Evolutionary conservation across 352 stramenopile genomes (phyloP).

Genomic region (Phytophthora litchii): DNA sequence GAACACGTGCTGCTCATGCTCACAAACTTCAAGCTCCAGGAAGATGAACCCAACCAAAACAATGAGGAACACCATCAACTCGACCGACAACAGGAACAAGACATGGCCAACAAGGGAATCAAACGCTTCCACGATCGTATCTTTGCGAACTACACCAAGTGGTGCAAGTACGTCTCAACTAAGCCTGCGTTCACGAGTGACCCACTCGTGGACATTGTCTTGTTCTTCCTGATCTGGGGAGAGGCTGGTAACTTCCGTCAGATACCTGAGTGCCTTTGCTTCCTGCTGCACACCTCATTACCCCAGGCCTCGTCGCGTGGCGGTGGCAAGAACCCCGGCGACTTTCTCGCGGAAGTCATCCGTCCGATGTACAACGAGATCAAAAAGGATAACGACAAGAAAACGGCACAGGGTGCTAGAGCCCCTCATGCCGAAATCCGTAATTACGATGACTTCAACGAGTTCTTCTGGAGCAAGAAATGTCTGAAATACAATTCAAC

Average conservation of each 20-base stretch:
- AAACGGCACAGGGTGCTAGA: slow-evolving; percentile 77
- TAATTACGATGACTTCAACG: slow-evolving; percentile 91
- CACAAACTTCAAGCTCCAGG: slow-evolving; percentile 85
- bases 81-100: slow-evolving; percentile 72
- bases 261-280: slow-evolving; percentile 80
- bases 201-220: slow-evolving; percentile 73
- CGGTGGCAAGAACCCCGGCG: slow-evolving; percentile 62
- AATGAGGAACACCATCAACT: slow-evolving; percentile 46
- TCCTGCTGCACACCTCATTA: slow-evolving; percentile 79
- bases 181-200: slow-evolving; percentile 83
- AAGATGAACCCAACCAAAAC: slow-evolving; percentile 44
- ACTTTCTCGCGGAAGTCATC: slow-evolving; percentile 79
- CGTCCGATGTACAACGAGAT: slow-evolving; percentile 83
- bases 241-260: slow-evolving; percentile 88
- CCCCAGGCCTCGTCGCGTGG: slow-evolving; percentile 66
- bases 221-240: slow-evolving; percentile 89
- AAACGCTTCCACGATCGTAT: slow-evolving; percentile 77
- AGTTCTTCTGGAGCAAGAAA: slow-evolving; percentile 91
- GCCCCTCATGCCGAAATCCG: slow-evolving; percentile 78
- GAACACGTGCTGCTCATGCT: slow-evolving; percentile 82
- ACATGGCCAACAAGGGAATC: slow-evolving; percentile 78
- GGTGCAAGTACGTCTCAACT: slow-evolving; percentile 87
- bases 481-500: slow-evolving; percentile 79
- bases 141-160: slow-evolving; percentile 90
- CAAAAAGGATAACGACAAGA: slow-evolving; percentile 90